Base-by-base conservation (phyloP, 805 yeast species). In the Cephaloascus albidus region DNA sequence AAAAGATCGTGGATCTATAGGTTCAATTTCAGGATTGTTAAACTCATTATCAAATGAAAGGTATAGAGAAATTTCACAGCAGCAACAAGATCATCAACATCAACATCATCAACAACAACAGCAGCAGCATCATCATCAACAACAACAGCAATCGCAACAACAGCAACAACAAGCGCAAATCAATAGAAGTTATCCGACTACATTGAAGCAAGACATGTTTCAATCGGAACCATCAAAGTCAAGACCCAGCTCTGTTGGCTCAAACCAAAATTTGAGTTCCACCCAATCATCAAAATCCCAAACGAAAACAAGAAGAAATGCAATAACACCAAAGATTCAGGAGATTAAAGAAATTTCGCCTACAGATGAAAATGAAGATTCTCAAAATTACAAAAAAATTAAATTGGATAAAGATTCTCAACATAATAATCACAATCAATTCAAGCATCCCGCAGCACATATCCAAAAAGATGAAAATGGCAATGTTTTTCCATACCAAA, bases 391-490 rank as follows among this genome's bases (percentile, higher is more conserved):
- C n/a, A n/a, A n/a, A n/a, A n/a, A n/a, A n/a, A n/a, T n/a, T n/a
- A n/a, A n/a, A n/a, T n/a, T n/a, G n/a, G n/a, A n/a, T n/a, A n/a
- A n/a, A 37, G 23, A 35, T 20, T 15, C 42, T 31, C 27, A 38
- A 2, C 42, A 39, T 18, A 40, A 38, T 35, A 45, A 41, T 32
- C 38, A 20, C 38, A 44, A 33, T 33, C 40, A n/a, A n/a, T n/a
- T n/a, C n/a, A n/a, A n/a, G n/a, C n/a, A n/a, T n/a, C n/a, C n/a
- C n/a, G n/a, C n/a, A n/a, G n/a, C n/a, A n/a, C n/a, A n/a, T n/a
- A n/a, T n/a, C n/a, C n/a, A n/a, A n/a, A n/a, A n/a, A n/a, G n/a
- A n/a, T n/a, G n/a, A n/a, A n/a, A n/a, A n/a, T n/a, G n/a, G n/a
- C n/a, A n/a, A n/a, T n/a, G n/a, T n/a, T n/a, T n/a, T n/a, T n/a